Evolutionary conservation across 768 basidiomycete genomes (phyloP), one percentile per base, ranked within the genome.

Genomic region (Gelatoporia subvermispora): DNA sequence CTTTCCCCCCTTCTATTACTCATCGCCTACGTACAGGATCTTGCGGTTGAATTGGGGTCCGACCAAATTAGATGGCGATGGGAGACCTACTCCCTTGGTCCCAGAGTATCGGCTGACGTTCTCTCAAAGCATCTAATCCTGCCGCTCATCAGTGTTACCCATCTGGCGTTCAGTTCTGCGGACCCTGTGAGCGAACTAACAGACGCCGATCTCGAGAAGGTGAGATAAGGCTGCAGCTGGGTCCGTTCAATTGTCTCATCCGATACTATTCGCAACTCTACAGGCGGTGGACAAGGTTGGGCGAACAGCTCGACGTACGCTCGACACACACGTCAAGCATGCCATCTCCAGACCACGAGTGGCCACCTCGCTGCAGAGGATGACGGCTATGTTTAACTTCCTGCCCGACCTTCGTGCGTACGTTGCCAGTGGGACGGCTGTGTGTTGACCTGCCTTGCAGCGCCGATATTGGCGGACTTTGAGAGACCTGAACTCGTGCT

Each of bases 71-170:
- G 78, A 70, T 91, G 87, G 87, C 73, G 77, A 68, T 91, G 88
- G 88, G 85, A 90, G 64, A 76, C 82, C 15, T 77, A 74, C 62
- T 77, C 74, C 54, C 60, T 85, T 34, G 85, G 86, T 8, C 70
- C 80, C 61, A 82, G 73, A 63, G 57, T 65, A 25, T 84, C 87
- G 31, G 79, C 88, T 50, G 84, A 87, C 43, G 70, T 88, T 47
- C 72, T 91, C 44, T 90, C 88, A 51, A 84, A 75, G 54, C 88
- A 91, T 57, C 78, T 90, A 54, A 81, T 90, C 53, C 69, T 84
- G 51, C 88, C 88, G 7, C 72, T 90, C 51, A 82, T 91, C 60
- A 87, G 80, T 62, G 68, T 79, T 40, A 81, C 75, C 50, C 81
- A 88, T 63, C 65, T 88, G 53, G 76, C 82, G 2, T 84, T 89